Evolutionary conservation across 176 grass and related monocot species (phyloP).

Genomic region (Dactylis glomerata): DNA sequence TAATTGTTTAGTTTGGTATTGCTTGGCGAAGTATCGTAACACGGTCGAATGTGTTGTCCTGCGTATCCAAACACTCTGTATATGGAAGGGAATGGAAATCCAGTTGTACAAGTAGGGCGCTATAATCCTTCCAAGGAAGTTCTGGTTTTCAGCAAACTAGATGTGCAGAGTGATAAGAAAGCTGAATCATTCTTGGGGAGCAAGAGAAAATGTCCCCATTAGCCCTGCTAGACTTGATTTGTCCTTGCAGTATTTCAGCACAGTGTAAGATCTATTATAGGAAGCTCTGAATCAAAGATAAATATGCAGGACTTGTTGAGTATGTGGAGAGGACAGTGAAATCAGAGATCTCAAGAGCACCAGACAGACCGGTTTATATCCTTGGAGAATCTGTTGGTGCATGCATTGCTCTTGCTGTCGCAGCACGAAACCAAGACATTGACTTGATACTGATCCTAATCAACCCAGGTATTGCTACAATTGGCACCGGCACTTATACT

Average conservation of each 20-base stretch:
- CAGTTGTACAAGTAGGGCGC: too few relatives aligned
- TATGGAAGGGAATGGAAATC: too few relatives aligned
- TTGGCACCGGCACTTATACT: not conserved
- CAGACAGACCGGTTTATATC: conserved; percentile 60
- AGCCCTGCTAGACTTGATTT: not conserved
- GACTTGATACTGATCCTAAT: conserved; percentile 72
- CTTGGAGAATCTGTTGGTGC: conserved; percentile 76
- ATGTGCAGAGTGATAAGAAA: too few relatives aligned
- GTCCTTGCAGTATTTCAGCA: too few relatives aligned
- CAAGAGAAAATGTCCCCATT: too few relatives aligned
- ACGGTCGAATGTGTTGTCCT: too few relatives aligned
- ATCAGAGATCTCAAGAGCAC: conserved; percentile 41
- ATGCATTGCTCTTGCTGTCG: conserved; percentile 76
- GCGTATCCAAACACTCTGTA: too few relatives aligned
- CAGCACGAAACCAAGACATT: conserved; percentile 51
- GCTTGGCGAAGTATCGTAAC: too few relatives aligned
- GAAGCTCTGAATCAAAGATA: not conserved
- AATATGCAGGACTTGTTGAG: conserved; percentile 61
- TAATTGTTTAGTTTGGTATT: too few relatives aligned
- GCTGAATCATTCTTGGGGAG: too few relatives aligned
- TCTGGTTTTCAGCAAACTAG: too few relatives aligned
- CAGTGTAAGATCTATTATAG: not conserved
- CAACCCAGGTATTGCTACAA: conserved; percentile 70
- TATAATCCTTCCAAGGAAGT: too few relatives aligned
- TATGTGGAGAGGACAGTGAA: conserved; percentile 61